Conservation (phyloP, 2,329 filamentous ascomycete species). For the Fusarium ambrosium region DNA sequence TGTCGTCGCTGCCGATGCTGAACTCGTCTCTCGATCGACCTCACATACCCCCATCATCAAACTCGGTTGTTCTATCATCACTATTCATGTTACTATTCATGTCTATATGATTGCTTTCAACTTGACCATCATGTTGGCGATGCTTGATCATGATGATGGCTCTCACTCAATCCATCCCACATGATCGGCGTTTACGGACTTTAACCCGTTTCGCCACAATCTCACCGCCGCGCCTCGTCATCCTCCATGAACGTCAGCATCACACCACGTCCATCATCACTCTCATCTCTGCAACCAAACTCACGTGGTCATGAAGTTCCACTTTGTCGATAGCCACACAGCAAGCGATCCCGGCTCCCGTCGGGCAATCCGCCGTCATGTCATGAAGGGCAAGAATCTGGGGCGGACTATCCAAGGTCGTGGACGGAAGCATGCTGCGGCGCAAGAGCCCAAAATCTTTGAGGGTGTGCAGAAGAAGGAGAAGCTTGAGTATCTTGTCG, state of each 20-base stretch:
- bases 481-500: neutral
- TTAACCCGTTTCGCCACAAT: constrained; percentile 21
- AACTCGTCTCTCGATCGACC: neutral
- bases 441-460: neutral
- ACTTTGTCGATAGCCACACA: constrained; percentile 34
- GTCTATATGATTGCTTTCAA: neutral
- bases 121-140: neutral
- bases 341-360: constrained; percentile 15
- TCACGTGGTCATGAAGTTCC: constrained; percentile 32
- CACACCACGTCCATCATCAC: neutral
- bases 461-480: neutral
- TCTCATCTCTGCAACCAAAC: neutral
- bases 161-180: neutral
- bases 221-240: constrained; percentile 8
- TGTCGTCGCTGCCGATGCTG: neutral
- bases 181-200: constrained; percentile 35
- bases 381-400: constrained; percentile 43
- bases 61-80: neutral
- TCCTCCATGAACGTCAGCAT: neutral
- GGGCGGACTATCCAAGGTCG: constrained; percentile 37
- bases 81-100: neutral
- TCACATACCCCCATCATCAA: neutral
- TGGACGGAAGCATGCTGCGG: constrained; percentile 33
- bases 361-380: constrained; percentile 39
- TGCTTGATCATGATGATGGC: neutral